These are phyloP conservation scores for Aspergillus sclerotialis DNA, from an alignment of 2,329 filamentous ascomycete genomes.

Conservation along the genomic window DNA sequence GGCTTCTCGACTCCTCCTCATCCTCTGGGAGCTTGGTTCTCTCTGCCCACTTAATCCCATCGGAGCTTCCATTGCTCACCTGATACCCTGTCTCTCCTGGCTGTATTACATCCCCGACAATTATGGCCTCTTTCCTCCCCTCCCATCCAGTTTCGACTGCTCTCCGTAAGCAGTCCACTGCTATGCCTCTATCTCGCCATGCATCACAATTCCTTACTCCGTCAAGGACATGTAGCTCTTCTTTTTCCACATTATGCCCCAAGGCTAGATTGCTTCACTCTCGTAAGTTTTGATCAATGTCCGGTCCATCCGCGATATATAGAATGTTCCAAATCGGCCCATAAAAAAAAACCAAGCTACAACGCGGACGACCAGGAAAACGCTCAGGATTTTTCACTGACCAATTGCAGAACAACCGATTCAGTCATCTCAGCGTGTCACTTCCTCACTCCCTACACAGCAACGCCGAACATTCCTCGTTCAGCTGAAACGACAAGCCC, in stretches of 20 bases:
- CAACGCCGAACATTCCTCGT: constrained; percentile 32
- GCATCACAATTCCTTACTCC: constrained; percentile 20
- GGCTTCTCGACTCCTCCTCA: too few species aligned
- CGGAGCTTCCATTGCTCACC: neutral
- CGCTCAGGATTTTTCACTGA: constrained; percentile 7
- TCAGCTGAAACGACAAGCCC: constrained; percentile 30
- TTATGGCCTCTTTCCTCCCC: constrained; percentile 25
- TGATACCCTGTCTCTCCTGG: neutral
- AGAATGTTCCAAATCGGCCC: neutral
- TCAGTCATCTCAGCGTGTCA: constrained; percentile 14
- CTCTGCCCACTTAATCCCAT: neutral
- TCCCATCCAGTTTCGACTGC: constrained; percentile 25
- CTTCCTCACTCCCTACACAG: constrained; percentile 13
- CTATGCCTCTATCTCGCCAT: constrained; percentile 20
- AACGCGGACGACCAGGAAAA: constrained; percentile 1
- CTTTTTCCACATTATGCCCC: constrained; percentile 22
- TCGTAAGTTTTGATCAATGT: constrained; percentile 21
- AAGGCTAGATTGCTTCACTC: constrained; percentile 18
- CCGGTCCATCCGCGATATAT: neutral
- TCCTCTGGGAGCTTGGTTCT: neutral
- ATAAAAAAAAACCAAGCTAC: neutral
- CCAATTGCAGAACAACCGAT: constrained; percentile 11
- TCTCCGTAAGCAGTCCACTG: constrained; percentile 28
- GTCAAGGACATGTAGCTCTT: constrained; percentile 19
- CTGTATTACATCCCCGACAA: constrained; percentile 3